Evolutionary conservation across 345 rosid species (phyloP), one percentile per base, ranked within the genome.

Genomic region (Citrus mangshanensis): DNA sequence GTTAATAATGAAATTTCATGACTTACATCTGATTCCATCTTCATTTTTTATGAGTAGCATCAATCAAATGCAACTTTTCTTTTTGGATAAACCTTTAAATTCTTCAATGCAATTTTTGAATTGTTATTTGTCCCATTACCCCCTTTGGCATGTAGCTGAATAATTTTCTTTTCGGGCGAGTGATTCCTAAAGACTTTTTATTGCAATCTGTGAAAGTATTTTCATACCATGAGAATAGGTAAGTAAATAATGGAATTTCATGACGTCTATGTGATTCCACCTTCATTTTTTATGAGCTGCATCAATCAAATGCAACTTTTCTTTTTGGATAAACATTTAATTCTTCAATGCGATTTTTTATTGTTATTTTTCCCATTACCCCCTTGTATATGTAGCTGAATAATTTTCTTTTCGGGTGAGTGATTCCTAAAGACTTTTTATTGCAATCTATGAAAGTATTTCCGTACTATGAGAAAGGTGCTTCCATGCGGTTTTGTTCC

Each of bases 1-100:
- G 90, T 68, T 56, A 14, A 64, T 59, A 38, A 2, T 40, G 14
- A 40, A 25, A 59, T 62, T 51, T 37, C 34, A 22, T 59, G 37
- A 32, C 22, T 30, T 38, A 30, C 16, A 22, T 70, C 9, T 46
- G 19, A 71, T 34, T 76, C 25, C 25, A 9, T 64, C 16, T 58
- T 51, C 14, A 46, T 13, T n/a, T 58, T 56, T 61, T 73, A 49
- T 61, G 27, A 19, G 28, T 21, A 16, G 59, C 67, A 76, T 59
- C 24, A 38, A 19, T 66, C 70, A 21, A 28, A 22, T 77, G 6
- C 5, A 68, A 68, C 62, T 24, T 7, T 59, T 38, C 9, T 51
- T 9, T 67, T 35, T 13, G 13, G 6, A 37, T 67, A 24, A 34
- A 65, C 54, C 7, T 66, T 24, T 54, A 38, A n/a, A n/a, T 54